Conservation (phyloP, 352 stramenopile genomes). For the Globisporangium radiosum region DNA sequence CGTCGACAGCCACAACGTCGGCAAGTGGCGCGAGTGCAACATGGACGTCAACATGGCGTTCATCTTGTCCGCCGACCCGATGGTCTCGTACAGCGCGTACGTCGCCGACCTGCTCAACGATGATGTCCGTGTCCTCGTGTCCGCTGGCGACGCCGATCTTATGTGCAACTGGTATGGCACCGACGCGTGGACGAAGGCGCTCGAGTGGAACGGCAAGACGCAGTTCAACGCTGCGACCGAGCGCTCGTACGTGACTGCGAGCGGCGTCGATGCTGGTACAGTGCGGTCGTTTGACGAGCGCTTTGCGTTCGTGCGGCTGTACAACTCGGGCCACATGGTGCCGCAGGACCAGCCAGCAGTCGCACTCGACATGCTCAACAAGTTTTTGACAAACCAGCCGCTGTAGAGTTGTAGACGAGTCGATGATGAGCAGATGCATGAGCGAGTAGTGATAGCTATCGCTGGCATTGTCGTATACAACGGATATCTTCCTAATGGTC, state of each 20-base stretch:
- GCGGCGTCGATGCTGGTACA: slow-evolving; percentile 19
- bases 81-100: no score
- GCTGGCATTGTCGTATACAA: no score
- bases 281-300: slow-evolving; percentile 35
- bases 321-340: slow-evolving; percentile 92
- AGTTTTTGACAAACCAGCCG: slow-evolving; percentile 60
- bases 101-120: slow-evolving; percentile 80
- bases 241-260: slow-evolving; percentile 21
- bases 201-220: slow-evolving; percentile 90
- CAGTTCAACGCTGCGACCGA: slow-evolving; percentile 71
- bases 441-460: no score
- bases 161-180: slow-evolving; percentile 98
- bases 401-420: slow-evolving; percentile 11
- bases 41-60: no score
- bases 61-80: no score
- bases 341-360: slow-evolving; percentile 87
- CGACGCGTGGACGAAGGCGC: slow-evolving; percentile 87
- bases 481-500: no score
- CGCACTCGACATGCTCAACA: slow-evolving; percentile 88
- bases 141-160: slow-evolving; percentile 93
- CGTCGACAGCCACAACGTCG: no score
- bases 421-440: no score
- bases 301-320: slow-evolving; percentile 91
- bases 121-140: slow-evolving; percentile 84
- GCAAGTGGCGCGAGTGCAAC: no score